phyloP scores from a whole-genome alignment of 371 early-diverging fungal genomes.

The Funneliformis caledonium region DNA sequence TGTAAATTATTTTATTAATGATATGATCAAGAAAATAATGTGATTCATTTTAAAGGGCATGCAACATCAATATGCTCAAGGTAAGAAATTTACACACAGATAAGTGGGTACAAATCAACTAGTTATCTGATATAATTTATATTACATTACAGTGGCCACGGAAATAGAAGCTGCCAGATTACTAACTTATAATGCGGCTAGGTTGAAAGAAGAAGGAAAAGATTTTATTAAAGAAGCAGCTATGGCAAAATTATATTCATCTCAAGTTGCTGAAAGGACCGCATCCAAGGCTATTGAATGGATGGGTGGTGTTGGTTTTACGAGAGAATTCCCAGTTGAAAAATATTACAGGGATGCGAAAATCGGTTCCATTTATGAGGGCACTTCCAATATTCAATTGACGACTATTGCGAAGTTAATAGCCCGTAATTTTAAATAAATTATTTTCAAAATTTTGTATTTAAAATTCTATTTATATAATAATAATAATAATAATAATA shows the following conservation, averaged over 20 bases:
- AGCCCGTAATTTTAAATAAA: background rate
- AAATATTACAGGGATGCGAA: constrained; percentile 97
- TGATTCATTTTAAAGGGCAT: constrained; percentile 62
- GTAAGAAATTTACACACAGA: constrained; percentile 41
- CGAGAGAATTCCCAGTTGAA: constrained; percentile 82
- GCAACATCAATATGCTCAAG: constrained; percentile 97
- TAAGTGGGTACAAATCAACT: background rate
- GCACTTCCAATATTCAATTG: constrained; percentile 96
- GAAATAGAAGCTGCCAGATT: constrained; percentile 98
- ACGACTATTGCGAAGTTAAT: constrained; percentile 93
- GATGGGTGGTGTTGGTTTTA: constrained; percentile 98
- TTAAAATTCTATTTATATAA: no score
- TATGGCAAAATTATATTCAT: constrained; percentile 96
- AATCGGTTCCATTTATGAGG: constrained; percentile 87
- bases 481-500: no score
- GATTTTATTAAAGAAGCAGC: constrained; percentile 94
- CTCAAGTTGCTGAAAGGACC: constrained; percentile 93
- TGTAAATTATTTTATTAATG: constrained; percentile 23
- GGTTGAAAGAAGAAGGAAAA: constrained; percentile 93
- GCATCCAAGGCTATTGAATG: constrained; percentile 93
- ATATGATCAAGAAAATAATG: background rate
- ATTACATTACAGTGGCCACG: constrained; percentile 61
- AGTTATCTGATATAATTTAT: background rate
- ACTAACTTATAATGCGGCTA: constrained; percentile 96
- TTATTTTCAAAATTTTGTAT: background rate